Evolutionary conservation across 805 yeast genomes (phyloP).

Genomic region (Geotrichum ghanense): DNA sequence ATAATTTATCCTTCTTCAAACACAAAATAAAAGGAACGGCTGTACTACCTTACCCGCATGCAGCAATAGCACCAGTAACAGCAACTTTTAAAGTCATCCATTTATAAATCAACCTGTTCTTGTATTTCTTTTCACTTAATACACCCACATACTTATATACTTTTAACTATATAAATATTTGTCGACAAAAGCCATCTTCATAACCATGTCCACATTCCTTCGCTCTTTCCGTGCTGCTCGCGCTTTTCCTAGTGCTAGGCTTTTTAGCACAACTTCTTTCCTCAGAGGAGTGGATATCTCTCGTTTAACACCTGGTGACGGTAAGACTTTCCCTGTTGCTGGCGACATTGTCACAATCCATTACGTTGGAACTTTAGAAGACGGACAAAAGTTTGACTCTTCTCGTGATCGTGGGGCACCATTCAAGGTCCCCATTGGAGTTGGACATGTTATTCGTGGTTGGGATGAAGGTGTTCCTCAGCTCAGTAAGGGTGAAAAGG

Average conservation of each 20-base stretch:
- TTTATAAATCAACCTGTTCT: no score
- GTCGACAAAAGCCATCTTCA: no score
- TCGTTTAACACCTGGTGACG: constrained; percentile 50
- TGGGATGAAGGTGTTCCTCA: constrained; percentile 95
- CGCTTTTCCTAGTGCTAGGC: neutral
- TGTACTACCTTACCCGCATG: no score
- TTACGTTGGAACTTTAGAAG: constrained; percentile 89
- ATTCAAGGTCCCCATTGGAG: constrained; percentile 88
- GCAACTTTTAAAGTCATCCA: no score
- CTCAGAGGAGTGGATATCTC: neutral
- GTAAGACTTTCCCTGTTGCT: constrained; percentile 68
- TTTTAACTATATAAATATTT: no score
- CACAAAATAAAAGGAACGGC: no score
- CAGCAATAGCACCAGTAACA: no score
- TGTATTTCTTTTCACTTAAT: no score
- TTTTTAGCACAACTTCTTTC: neutral
- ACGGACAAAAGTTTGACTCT: constrained; percentile 93
- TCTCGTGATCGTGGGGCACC: constrained; percentile 93
- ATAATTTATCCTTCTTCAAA: no score
- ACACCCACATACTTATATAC: no score
- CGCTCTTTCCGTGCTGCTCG: no score
- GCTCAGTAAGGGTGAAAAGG: constrained; percentile 86
- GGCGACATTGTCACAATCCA: constrained; percentile 91
- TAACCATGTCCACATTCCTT: no score
- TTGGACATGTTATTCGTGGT: constrained; percentile 91